Base-by-base conservation (phyloP, 345 rosid species). In the Fremontodendron californicum region DNA sequence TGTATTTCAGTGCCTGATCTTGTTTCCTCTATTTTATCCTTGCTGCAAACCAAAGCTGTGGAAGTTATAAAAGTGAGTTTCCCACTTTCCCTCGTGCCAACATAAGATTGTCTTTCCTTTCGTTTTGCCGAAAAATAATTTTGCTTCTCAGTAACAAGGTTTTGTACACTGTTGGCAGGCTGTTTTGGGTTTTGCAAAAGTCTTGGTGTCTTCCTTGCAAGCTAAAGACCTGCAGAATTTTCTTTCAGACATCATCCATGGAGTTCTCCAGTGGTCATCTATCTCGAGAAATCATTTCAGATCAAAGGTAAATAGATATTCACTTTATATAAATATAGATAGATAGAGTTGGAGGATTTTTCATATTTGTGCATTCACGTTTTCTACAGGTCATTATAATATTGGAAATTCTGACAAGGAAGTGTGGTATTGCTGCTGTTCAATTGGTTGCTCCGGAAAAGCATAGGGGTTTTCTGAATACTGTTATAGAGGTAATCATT, bases 241-340 rank as follows among this genome's bases (percentile, higher is more conserved):
- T 76, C 86, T 91, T 9, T 40, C 88, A 18, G 94, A 90, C 51
- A 69, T 92, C 42, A 74, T 88, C 75, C 77, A 43, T 69, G 91
- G 83, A 82, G 81, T 96, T 79, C 88, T 93, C 37, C 92, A 88
- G 2, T 93, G 96, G 97, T 92, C 98, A 69, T 81, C 88, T 80
- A 89, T 93, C 65, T 93, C 99, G 2, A 90, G 99, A 85, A 84
- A 92, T 83, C 96, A 93, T 84, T 93, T 96, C 81, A 87, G 91
- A 83, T 87, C 87, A 8, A 96, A 96, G 98, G 99, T 81, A 80
- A 63, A 48, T 76, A 45, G 29, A 48, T 39, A 13, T 65, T 75
- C 4, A 4, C 40, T 71, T n/a, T 5, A 35, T 43, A 29, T n/a
- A 13, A n/a, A 18, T 37, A 40, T 21, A 19, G 27, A 64, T 31